Evolutionary conservation across 305 asterid genomes (phyloP), one percentile per base, ranked within the genome.

Genomic region (Solanum hybrid): DNA sequence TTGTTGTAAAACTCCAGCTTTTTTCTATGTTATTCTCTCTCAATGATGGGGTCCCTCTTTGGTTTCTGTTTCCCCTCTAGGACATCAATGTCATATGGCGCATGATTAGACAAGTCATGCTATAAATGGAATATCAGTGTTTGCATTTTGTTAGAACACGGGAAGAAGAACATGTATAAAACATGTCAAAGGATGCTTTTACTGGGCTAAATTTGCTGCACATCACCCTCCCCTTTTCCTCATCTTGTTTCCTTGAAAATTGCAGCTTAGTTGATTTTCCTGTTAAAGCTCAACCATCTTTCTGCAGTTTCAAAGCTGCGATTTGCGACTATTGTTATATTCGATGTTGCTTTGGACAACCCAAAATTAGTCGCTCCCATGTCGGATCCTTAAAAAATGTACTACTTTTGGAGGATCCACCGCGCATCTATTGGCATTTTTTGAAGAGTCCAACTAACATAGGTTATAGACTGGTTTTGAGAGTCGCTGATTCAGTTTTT

Each of bases 21-120:
- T 46, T 51, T 51, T 84, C 87, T 31, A 20, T 84, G 4, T 84
- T 51, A 51, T 31, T 84, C 76, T 85, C 2, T 31, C 36, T 84
- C 24, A 31, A 84, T 24, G 76, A 20, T 2, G 88, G 40, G 42
- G 39, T 29, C 26, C 73, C 87, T 28, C 74, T 29, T 83, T 46
- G 39, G 31, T 31, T 85, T 85, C 28, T 57, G 76, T 85, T 85
- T 85, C 46, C 76, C 31, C 46, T 85, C n/a, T 0, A 57, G 88
- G 75, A 85, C 46, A 85, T 51, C 76, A 51, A 33, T 82, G 85
- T 83, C 87, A 26, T 28, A 28, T 83, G 20, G 39, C 16, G n/a
- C 87, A 83, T 28, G 87, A 83, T 83, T 83, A 28, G 87, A 83
- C 73, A n/a, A 57, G 88, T 85, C 88, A 51, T 51, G 22, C 64